phyloP scores from a whole-genome alignment of 805 yeast genomes.

The Maudiozyma saulgeensis region DNA sequence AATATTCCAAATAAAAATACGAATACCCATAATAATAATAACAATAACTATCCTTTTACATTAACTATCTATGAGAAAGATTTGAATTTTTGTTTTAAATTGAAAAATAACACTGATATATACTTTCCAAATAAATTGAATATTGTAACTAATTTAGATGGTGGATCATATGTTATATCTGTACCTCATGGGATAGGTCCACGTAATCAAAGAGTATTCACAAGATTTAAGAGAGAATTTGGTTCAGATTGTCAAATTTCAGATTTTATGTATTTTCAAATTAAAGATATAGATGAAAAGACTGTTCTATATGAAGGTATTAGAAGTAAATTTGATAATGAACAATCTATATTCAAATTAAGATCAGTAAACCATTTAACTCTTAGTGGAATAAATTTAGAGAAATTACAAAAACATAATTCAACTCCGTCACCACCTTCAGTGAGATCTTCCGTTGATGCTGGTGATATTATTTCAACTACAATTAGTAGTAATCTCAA shows the following conservation, averaged over 20 bases:
- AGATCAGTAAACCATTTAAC: neutral
- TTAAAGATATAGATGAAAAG: neutral
- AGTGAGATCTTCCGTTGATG: neutral
- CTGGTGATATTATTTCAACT: slow-evolving; percentile 3
- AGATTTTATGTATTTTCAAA: slow-evolving; percentile 1
- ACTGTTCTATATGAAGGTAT: slow-evolving; percentile 1
- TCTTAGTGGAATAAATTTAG: neutral
- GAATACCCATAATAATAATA: neutral
- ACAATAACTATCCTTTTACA: neutral
- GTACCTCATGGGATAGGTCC: slow-evolving; percentile 5
- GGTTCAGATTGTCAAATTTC: neutral
- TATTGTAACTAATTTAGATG: neutral
- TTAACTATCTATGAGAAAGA: slow-evolving; percentile 3
- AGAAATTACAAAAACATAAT: neutral
- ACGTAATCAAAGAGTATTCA: neutral
- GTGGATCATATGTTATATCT: neutral
- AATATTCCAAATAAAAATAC: neutral
- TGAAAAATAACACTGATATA: neutral
- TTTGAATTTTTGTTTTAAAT: slow-evolving; percentile 3
- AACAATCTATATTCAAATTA: neutral
- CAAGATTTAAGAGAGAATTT: slow-evolving; percentile 2
- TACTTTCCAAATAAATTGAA: slow-evolving; percentile 1
- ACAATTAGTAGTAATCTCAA: neutral
- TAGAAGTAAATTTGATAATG: neutral
- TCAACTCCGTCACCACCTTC: neutral